Conservation (phyloP, 768 basidiomycete species). For the Agrocybe praecox region DNA sequence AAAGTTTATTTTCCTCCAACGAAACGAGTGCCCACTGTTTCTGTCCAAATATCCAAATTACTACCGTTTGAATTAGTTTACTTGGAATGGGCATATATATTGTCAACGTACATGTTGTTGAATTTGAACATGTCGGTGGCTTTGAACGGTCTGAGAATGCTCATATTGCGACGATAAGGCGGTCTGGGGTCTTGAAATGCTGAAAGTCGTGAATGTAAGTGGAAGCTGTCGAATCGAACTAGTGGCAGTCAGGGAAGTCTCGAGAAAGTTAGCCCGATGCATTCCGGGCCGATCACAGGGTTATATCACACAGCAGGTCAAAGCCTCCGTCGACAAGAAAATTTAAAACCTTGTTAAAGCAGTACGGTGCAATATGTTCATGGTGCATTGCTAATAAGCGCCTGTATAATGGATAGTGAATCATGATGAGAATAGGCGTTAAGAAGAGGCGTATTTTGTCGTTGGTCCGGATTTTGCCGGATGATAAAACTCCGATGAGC, state of each 20-base stretch:
- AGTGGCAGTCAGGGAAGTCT: neutral
- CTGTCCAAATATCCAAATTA: constrained; percentile 96
- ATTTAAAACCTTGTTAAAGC: too few species aligned
- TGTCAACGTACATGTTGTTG: constrained; percentile 75
- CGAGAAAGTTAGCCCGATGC: neutral
- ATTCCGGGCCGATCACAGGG: constrained; percentile 1
- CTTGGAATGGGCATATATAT: neutral
- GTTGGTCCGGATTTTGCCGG: constrained; percentile 4
- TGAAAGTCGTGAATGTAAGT: neutral
- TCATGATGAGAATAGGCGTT: too few species aligned
- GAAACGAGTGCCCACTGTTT: constrained; percentile 73
- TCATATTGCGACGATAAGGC: constrained; percentile 51
- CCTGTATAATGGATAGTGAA: too few species aligned
- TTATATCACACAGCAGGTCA: too few species aligned
- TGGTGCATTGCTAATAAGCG: too few species aligned
- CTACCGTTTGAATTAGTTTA: constrained; percentile 36
- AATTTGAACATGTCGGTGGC: constrained; percentile 92
- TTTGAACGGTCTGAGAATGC: constrained; percentile 81
- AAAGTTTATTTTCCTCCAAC: neutral
- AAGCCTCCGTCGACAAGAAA: too few species aligned
- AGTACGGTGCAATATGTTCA: too few species aligned
- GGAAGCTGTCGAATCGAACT: neutral
- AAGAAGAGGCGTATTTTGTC: neutral
- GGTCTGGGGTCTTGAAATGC: constrained; percentile 7
- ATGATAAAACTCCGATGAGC: constrained; percentile 8